phyloP scores from a whole-genome alignment of 2,329 filamentous ascomycete species.

The Botryotinia narcissicola region DNA sequence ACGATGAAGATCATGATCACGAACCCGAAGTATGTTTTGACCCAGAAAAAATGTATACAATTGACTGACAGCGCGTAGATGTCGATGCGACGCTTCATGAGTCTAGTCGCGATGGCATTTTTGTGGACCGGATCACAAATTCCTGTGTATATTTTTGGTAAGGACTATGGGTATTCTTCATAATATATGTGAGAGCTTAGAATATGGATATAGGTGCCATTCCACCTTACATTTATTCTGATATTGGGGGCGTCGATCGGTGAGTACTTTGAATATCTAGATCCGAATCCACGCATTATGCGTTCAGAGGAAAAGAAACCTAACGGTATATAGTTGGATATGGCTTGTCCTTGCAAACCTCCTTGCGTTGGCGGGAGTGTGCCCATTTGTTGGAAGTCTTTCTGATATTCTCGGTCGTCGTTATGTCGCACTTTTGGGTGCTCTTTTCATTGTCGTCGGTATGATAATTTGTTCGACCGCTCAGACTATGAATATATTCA shows the following conservation, averaged over 20 bases:
- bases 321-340: conserved; percentile 30
- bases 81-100: conserved; percentile 58
- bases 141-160: conserved; percentile 53
- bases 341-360: conserved; percentile 48
- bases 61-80: conserved; percentile 47
- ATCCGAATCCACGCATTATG: neutral
- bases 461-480: conserved; percentile 59
- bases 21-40: conserved; percentile 43
- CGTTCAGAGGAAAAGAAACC: neutral
- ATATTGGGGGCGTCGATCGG: conserved; percentile 52
- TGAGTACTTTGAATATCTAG: neutral
- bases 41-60: too few relatives aligned
- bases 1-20: conserved; percentile 48
- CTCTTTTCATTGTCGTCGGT: conserved; percentile 53
- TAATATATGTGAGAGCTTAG: neutral
- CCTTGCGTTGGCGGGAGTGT: conserved; percentile 55
- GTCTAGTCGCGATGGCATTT: conserved; percentile 56
- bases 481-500: conserved; percentile 58
- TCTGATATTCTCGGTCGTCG: conserved; percentile 63
- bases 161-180: neutral
- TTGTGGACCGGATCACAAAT: conserved; percentile 61
- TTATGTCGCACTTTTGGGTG: conserved; percentile 56
- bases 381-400: conserved; percentile 63
- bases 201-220: conserved; percentile 41
- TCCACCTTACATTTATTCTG: conserved; percentile 54